Conservation (phyloP, 352 stramenopile species). For the Globisporangium apiculatum region DNA sequence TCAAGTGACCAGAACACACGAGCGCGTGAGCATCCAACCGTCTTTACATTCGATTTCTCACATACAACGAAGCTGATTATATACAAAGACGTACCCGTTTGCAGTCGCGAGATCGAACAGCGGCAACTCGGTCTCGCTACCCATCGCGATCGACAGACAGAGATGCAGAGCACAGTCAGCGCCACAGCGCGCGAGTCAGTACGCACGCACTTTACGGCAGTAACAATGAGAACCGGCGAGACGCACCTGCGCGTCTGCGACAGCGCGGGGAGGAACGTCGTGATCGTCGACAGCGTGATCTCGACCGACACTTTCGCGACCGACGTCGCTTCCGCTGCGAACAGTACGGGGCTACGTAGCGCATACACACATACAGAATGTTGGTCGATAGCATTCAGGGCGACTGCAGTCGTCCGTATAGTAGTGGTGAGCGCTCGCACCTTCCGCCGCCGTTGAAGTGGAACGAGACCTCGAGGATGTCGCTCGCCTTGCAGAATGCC, state of each 20-base stretch:
- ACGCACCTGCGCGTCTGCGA: conserved; percentile 44
- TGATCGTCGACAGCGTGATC: conserved; percentile 77
- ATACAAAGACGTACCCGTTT: conserved; percentile 6
- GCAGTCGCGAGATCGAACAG: conserved; percentile 15
- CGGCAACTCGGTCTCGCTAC: conserved; percentile 30
- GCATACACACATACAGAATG: too few species aligned
- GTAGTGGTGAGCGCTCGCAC: conserved; percentile 13
- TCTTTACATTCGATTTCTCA: too few species aligned
- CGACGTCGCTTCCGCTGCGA: conserved; percentile 63
- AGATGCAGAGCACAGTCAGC: too few species aligned
- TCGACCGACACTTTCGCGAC: conserved; percentile 66
- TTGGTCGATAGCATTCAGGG: too few species aligned
- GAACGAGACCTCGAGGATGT: conserved; percentile 65
- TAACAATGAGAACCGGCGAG: neutral
- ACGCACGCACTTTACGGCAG: neutral
- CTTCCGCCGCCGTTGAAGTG: conserved; percentile 65
- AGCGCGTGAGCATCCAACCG: too few species aligned
- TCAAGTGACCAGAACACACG: too few species aligned
- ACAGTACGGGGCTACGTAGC: conserved; percentile 50
- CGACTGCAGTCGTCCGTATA: too few species aligned
- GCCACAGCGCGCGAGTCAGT: neutral
- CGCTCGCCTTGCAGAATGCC: conserved; percentile 72
- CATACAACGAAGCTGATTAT: too few species aligned
- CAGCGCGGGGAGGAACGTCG: conserved; percentile 61
- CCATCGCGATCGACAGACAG: neutral